Evolutionary conservation across 2,329 filamentous ascomycete genomes (phyloP), one percentile per base, ranked within the genome.

Genomic region (Calonectria fujianensis): DNA sequence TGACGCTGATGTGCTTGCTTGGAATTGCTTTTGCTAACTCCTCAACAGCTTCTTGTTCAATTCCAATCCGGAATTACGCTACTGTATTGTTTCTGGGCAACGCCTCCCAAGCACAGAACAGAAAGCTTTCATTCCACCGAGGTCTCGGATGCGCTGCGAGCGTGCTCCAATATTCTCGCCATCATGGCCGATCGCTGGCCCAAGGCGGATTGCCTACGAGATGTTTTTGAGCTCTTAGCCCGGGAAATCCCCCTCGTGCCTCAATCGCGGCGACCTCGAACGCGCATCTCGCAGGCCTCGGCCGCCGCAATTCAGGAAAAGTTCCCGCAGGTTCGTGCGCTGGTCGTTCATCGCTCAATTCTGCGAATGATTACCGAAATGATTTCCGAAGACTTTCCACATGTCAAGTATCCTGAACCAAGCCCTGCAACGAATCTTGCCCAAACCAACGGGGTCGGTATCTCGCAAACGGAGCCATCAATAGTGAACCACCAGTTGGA

Each of bases 141-240:
- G 16, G 83, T 84, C 0, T 78, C 82, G 1, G 83, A 85, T 57
- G 84, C 84, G 3, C 73, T 85, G 14, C 74, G 84, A 27, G 83
- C 84, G 10, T 85, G 84, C 67, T 82, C 80, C 4, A 84, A 82
- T 51, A 83, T 82, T 13, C 80, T 85, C 9, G 82, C 84, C 5
- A 82, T 84, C 35, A 82, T 84, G 59, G 83, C 84, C 0, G 83
- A 85, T 68, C 80, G 81, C 6, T 85, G 84, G 84, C 78, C 82
- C 8, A 82, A 83, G 69, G 81, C 82, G 1, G 82, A 84, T 45
- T 83, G 82, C 20, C 39, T 85, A 9, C 69, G 83, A 32, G 83
- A 85, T 63, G 79, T 82, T 0, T 85, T 86, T 70, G 83, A 85
- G 29, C 73, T 85, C 2, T 76, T 85, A 3, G 81, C 81, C 3